phyloP scores from a whole-genome alignment of 2,329 filamentous ascomycete species.

The Neonectria magnoliae region DNA sequence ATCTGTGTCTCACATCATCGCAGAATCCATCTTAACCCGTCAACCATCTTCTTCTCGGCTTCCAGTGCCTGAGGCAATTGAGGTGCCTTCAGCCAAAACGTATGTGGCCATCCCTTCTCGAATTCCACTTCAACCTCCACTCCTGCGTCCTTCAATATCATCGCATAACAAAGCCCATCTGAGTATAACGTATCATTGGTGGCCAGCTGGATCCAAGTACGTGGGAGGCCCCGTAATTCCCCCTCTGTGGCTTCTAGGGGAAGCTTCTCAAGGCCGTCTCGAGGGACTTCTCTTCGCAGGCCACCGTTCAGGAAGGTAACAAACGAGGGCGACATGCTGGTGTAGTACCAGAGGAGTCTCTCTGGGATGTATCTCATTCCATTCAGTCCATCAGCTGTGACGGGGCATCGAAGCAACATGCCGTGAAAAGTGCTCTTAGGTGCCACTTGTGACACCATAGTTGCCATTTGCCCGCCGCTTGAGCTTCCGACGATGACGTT shows the following conservation, averaged over 20 bases:
- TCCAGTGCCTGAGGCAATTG: constrained; percentile 51
- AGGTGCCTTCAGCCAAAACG: constrained; percentile 61
- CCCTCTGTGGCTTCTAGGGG: constrained; percentile 51
- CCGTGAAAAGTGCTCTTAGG: constrained; percentile 47
- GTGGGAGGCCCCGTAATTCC: constrained; percentile 48
- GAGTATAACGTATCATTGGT: constrained; percentile 63
- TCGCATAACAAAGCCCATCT: constrained; percentile 61
- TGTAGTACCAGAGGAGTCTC: constrained; percentile 50
- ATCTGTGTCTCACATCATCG: not conserved
- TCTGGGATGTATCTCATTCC: constrained; percentile 50
- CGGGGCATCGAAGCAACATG: constrained; percentile 58
- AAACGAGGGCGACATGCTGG: constrained; percentile 52
- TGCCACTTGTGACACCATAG: constrained; percentile 52
- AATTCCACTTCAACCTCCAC: constrained; percentile 55
- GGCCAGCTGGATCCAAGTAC: constrained; percentile 60
- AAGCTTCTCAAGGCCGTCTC: constrained; percentile 53
- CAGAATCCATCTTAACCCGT: constrained; percentile 54
- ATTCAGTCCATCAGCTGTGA: constrained; percentile 56
- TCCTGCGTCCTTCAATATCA: constrained; percentile 51
- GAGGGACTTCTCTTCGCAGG: constrained; percentile 47
- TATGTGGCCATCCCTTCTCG: constrained; percentile 60
- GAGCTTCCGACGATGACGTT: constrained; percentile 57
- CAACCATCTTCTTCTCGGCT: constrained; percentile 55
- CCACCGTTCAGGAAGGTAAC: constrained; percentile 47
- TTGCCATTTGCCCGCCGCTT: constrained; percentile 59